Conservation (phyloP, 257 asterid genomes). For the Solanum virginianum region DNA sequence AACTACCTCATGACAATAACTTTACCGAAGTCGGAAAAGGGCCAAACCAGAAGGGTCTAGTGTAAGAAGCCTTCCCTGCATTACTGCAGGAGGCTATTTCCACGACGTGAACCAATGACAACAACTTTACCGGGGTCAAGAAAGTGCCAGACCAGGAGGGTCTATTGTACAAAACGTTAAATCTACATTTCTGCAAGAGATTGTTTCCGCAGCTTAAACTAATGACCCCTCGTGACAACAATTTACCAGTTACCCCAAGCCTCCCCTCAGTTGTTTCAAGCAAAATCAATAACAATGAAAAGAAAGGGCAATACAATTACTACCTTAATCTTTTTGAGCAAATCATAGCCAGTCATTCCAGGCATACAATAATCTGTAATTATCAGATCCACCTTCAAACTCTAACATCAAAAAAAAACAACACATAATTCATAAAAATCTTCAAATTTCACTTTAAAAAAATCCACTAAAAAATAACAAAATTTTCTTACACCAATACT, state of each 20-base stretch:
- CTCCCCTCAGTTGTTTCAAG: not conserved
- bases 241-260: not conserved
- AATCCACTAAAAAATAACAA: not conserved
- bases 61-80: not conserved
- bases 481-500: constrained; percentile 41
- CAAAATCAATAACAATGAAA: not conserved
- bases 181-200: not conserved
- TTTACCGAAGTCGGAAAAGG: not conserved
- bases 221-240: not conserved
- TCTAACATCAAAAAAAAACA: constrained; percentile 22
- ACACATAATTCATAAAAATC: not conserved
- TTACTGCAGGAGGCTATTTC: not conserved
- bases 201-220: not conserved
- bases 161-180: not conserved
- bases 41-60: not conserved
- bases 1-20: not conserved
- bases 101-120: too few relatives aligned
- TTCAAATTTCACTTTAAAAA: not conserved
- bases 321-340: constrained; percentile 83
- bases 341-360: constrained; percentile 87
- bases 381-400: constrained; percentile 75
- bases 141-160: not conserved
- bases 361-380: constrained; percentile 97
- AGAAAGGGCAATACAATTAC: constrained; percentile 10
- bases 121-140: too few relatives aligned